Evolutionary conservation across 768 basidiomycete genomes (phyloP).

Genomic region (Inosperma sp.): DNA sequence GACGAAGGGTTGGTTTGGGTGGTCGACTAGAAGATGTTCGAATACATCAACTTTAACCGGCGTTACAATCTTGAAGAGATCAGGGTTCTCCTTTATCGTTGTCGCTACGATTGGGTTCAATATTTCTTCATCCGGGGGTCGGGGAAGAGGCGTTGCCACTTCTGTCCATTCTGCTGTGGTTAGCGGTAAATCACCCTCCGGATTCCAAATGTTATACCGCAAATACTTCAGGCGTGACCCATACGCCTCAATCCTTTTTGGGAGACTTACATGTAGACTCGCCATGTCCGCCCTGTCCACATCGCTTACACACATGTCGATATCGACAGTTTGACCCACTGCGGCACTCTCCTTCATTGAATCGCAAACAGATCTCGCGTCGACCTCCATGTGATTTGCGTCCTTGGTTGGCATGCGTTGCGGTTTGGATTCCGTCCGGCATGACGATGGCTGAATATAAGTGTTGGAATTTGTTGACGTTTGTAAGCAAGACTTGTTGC

Average conservation of each 20-base stretch:
- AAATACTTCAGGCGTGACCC: constrained; percentile 8
- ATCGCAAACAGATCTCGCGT: not conserved
- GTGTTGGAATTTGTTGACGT: not conserved
- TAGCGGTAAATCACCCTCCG: not conserved
- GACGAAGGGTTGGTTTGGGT: constrained; percentile 43
- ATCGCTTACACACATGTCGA: constrained; percentile 21
- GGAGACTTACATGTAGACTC: not conserved
- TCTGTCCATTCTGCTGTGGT: constrained; percentile 19
- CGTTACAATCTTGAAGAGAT: constrained; percentile 34
- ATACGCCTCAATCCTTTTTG: not conserved
- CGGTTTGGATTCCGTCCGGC: constrained; percentile 15
- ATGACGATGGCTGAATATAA: constrained; percentile 10
- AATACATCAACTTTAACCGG: constrained; percentile 22
- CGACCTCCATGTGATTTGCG: not conserved
- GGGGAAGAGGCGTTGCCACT: constrained; percentile 12
- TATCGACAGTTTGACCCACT: constrained; percentile 14
- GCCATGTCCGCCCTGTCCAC: not conserved
- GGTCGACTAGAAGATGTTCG: constrained; percentile 15
- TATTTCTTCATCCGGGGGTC: constrained; percentile 12
- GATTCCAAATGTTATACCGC: constrained; percentile 16
- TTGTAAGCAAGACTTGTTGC: constrained; percentile 13
- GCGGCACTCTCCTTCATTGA: not conserved
- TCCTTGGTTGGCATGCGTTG: constrained; percentile 17
- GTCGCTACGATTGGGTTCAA: constrained; percentile 13
- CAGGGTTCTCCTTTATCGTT: constrained; percentile 25